phyloP scores from a whole-genome alignment of 306 rosid species.

The Cucumis cinereus region DNA sequence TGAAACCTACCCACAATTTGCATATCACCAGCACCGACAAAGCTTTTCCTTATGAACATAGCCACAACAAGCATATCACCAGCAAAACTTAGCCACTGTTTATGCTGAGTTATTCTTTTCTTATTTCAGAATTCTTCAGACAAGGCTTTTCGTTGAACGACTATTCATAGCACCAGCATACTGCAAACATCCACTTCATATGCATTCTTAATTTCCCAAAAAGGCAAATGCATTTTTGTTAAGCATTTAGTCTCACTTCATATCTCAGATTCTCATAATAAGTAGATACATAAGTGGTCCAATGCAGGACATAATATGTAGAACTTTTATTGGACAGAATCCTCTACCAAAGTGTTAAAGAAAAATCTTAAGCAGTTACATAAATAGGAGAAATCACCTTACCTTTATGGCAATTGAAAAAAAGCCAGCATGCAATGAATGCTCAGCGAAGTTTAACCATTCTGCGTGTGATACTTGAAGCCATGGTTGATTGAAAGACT shows the following conservation, averaged over 20 bases:
- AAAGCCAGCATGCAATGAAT: conserved; percentile 43
- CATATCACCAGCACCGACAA: no score
- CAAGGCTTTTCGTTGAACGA: neutral
- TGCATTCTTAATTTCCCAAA: neutral
- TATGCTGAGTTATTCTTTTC: neutral
- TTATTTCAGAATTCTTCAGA: neutral
- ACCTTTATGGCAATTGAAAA: conserved; percentile 50
- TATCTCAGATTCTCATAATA: neutral
- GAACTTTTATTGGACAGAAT: neutral
- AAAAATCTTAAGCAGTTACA: neutral
- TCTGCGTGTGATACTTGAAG: conserved; percentile 47
- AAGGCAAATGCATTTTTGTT: neutral
- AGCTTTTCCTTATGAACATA: neutral
- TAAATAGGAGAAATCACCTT: neutral
- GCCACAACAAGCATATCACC: neutral
- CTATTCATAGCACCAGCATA: neutral
- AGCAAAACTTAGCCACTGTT: neutral
- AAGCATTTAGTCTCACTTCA: neutral
- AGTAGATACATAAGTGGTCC: neutral
- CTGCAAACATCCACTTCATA: neutral
- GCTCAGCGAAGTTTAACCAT: conserved; percentile 58
- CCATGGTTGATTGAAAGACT: conserved; percentile 35
- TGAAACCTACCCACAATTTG: neutral
- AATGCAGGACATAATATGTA: neutral
- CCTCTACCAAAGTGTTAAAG: neutral